Evolutionary conservation across 1,284 basidiomycete genomes (phyloP).

Genomic region (Ceratobasidium sp.): DNA sequence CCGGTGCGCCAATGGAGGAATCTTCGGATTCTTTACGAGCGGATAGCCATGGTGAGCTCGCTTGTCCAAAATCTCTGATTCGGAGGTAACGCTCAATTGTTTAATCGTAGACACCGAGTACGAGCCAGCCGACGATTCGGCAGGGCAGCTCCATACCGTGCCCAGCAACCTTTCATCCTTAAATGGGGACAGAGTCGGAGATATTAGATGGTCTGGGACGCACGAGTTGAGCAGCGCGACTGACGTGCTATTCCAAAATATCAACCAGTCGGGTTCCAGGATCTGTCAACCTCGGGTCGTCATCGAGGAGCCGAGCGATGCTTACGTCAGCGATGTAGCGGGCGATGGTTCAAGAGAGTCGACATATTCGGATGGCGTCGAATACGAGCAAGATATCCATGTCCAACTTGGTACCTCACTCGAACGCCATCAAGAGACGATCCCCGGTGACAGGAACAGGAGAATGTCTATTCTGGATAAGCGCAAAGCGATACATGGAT

Average conservation of each 20-base stretch:
- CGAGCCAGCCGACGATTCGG: not conserved
- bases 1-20: not conserved
- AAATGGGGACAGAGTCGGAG: constrained; percentile 21
- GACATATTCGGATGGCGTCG: constrained; percentile 5
- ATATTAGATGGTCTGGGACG: constrained; percentile 32
- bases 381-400: not conserved
- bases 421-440: not conserved
- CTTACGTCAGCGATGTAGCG: not conserved
- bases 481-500: constrained; percentile 28
- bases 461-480: constrained; percentile 29
- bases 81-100: not conserved
- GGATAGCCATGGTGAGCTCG: not conserved
- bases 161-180: constrained; percentile 35
- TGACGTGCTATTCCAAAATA: constrained; percentile 22
- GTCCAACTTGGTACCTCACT: not conserved
- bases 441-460: too few relatives aligned
- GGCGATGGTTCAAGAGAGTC: not conserved
- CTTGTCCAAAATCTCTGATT: not conserved
- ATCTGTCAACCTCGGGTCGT: not conserved
- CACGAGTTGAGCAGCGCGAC: constrained; percentile 22
- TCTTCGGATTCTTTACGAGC: not conserved
- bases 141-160: constrained; percentile 6
- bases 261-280: not conserved
- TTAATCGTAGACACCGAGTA: not conserved
- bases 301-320: constrained; percentile 14